Percentiles rank a stretch among this genome's conserved stretches.
Evolutionary conservation across 1,284 basidiomycete genomes (phyloP).

Genomic region (Ganoderma lucidum): DNA sequence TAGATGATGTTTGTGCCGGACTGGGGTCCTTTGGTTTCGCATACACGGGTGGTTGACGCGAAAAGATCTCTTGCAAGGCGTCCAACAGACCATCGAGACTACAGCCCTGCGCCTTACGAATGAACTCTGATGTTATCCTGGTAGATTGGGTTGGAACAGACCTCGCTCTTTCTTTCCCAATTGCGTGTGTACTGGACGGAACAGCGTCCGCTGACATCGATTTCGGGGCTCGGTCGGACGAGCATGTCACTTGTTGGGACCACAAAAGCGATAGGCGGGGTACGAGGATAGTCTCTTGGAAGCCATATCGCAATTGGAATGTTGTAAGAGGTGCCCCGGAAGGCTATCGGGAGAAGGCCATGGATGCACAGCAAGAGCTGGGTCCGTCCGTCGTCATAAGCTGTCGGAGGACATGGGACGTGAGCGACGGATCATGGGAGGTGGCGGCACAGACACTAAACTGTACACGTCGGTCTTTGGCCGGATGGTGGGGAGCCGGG

Average conservation of each 20-base stretch:
- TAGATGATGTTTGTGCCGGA: constrained; percentile 32
- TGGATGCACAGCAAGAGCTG: constrained; percentile 91
- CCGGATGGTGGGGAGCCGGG: constrained; percentile 69
- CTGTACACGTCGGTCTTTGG: constrained; percentile 96
- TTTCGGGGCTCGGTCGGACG: constrained; percentile 76
- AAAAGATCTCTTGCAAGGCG: constrained; percentile 84
- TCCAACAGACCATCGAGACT: constrained; percentile 72
- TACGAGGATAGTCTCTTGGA: constrained; percentile 80
- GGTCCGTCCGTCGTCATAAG: constrained; percentile 93
- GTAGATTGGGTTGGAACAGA: constrained; percentile 42
- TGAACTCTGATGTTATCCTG: constrained; percentile 23
- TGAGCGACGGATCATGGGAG: constrained; percentile 29
- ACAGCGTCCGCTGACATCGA: constrained; percentile 88
- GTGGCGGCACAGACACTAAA: constrained; percentile 46
- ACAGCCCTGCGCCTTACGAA: constrained; percentile 61
- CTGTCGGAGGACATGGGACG: constrained; percentile 48
- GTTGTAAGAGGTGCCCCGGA: constrained; percentile 84
- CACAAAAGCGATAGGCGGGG: constrained; percentile 92
- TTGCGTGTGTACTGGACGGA: constrained; percentile 71
- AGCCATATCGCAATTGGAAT: constrained; percentile 95
- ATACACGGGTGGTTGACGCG: constrained; percentile 88
- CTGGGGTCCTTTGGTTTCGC: constrained; percentile 70
- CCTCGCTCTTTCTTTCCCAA: constrained; percentile 90
- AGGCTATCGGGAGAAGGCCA: constrained; percentile 91
- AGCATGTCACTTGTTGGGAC: constrained; percentile 95